These are phyloP conservation scores for Rhizoclosmatium sp. DNA, from an alignment of 192 early-diverging fungal species.

Conservation along the genomic window DNA sequence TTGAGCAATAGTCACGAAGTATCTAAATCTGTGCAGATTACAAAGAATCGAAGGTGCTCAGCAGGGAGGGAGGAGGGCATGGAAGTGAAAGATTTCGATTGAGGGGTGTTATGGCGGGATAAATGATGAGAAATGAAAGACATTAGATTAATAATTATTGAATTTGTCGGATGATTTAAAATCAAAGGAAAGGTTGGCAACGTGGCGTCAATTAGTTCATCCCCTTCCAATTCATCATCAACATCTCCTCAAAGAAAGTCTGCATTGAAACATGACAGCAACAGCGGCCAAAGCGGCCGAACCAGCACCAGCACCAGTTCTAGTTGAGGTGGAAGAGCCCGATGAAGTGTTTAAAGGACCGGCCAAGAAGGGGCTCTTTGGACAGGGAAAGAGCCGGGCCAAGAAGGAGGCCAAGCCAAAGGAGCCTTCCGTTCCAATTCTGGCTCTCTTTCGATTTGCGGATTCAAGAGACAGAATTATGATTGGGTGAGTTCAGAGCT, in stretches of 20 bases:
- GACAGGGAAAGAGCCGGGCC: not conserved
- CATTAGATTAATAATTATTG: too few relatives aligned
- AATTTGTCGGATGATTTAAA: too few relatives aligned
- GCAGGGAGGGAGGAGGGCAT: too few relatives aligned
- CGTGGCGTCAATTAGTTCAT: too few relatives aligned
- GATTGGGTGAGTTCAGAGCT: slow-evolving; percentile 24
- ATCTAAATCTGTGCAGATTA: too few relatives aligned
- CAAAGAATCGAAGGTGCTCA: too few relatives aligned
- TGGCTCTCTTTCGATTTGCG: slow-evolving; percentile 36
- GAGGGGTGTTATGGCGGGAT: too few relatives aligned
- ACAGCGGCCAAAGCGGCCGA: not conserved
- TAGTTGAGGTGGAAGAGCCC: not conserved
- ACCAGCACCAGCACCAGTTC: not conserved
- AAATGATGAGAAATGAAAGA: too few relatives aligned
- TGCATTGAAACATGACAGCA: not conserved
- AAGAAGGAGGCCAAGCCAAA: slow-evolving; percentile 21
- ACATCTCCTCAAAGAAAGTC: not conserved
- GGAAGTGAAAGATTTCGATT: too few relatives aligned
- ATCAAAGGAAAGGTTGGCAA: too few relatives aligned
- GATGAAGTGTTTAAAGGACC: not conserved
- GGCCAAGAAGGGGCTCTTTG: not conserved
- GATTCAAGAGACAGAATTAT: slow-evolving; percentile 10
- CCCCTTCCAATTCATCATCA: not conserved
- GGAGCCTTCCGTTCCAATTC: slow-evolving; percentile 33
- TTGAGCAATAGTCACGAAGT: too few relatives aligned